Percentiles rank a stretch among this genome's conserved stretches.
Evolutionary conservation across 202 grass and related monocot species (phyloP).

Genomic region (Brachypodium distachyon): DNA sequence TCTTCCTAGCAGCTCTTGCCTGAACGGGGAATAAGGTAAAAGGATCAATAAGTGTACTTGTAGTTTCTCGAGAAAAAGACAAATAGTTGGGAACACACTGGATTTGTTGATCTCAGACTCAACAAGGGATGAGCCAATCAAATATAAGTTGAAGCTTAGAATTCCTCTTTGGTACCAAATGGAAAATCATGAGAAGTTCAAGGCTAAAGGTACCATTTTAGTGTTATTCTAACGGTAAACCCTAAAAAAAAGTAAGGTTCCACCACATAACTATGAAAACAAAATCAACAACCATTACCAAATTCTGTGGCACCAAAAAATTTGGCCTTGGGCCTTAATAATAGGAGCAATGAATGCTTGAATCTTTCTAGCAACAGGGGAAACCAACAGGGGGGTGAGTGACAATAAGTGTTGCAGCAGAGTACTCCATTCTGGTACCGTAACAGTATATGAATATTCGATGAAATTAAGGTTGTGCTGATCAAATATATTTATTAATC

Average conservation of each 20-base stretch:
- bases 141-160: background rate
- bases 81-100: background rate
- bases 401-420: background rate
- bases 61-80: background rate
- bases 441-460: background rate
- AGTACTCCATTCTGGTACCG: background rate
- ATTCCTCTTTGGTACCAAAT: background rate
- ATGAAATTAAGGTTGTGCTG: background rate
- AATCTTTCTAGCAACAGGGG: background rate
- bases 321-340: background rate
- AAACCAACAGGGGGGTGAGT: background rate
- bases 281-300: background rate
- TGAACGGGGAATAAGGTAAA: slow-evolving; percentile 24
- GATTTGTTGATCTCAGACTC: background rate
- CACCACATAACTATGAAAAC: background rate
- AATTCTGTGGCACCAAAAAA: background rate
- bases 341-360: background rate
- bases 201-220: background rate
- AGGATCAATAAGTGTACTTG: background rate
- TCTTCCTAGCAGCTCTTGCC: slow-evolving; percentile 87
- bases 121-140: background rate
- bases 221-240: background rate
- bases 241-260: background rate
- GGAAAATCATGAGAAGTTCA: background rate
- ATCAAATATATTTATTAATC: background rate